Evolutionary conservation across 2,329 filamentous ascomycete genomes (phyloP), one percentile per base, ranked within the genome.

Genomic region (Fusarium decemcellulare): DNA sequence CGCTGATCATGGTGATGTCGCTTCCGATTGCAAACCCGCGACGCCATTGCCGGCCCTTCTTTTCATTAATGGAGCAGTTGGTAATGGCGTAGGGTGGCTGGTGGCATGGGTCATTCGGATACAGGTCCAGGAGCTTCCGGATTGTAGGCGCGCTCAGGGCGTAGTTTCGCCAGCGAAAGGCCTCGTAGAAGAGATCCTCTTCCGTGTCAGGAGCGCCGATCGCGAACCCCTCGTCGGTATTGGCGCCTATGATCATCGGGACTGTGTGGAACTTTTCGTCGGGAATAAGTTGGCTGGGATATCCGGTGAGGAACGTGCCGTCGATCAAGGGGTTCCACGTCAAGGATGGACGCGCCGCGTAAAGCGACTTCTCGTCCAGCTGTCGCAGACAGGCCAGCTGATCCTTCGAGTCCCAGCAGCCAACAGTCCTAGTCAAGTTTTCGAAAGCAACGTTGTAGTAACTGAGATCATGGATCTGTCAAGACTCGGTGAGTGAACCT

Each of bases 1-100:
- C 81, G 2, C 82, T 81, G 54, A 85, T 81, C 80, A 87, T 86
- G 34, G 85, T 81, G 7, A 85, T 71, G 55, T 86, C 84, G 1
- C 80, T 80, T 2, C 81, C 82, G n/a, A 85, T 84, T 0, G 82
- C 80, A 6, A 79, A 78, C 11, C 76, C 81, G 8, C 84, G 78
- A n/a, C 84, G 80, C 78, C 83, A 85, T 67, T 83, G 80, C 14
- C 78, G 61, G 1, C 82, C 83, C 16, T 79, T 76, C 0, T 58
- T 43, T 5, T 54, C 37, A 3, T 60, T 67, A 4, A 70, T 53
- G 2, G 65, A 70, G 11, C 73, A 75, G 30, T 74, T 60, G 1
- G 69, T 72, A 15, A 74, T 74, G 2, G 55, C 44, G 11, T 74
- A 53, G 54, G 86, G 85, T 34, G 83, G 79, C 52, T 84, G 79